Percentiles rank a stretch among this genome's conserved stretches.
Conservation (phyloP, 169 alveolate species). For the Eimeria zaria region DNA sequence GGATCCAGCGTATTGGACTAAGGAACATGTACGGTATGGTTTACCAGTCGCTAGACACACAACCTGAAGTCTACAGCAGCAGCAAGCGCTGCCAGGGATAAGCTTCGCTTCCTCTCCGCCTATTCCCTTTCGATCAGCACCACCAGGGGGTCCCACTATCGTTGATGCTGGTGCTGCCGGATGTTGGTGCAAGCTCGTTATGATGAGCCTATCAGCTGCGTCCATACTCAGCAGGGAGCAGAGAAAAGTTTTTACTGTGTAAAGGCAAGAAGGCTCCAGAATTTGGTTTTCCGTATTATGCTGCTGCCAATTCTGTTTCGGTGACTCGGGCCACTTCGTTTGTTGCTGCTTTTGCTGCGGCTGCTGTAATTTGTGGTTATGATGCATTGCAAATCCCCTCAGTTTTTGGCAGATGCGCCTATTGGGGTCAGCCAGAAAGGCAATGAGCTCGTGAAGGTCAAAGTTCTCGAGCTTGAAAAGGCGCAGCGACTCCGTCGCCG, state of each 20-base stretch:
- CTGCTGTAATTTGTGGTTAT: slow-evolving; percentile 28
- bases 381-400: slow-evolving; percentile 41
- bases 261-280: slow-evolving; percentile 60
- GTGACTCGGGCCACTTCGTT: background rate
- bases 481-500: slow-evolving; percentile 62
- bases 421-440: slow-evolving; percentile 38
- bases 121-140: background rate
- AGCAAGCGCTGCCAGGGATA: background rate
- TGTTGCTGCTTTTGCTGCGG: slow-evolving; percentile 50
- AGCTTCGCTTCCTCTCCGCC: background rate
- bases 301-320: background rate
- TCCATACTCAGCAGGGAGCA: slow-evolving; percentile 40
- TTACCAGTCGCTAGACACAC: slow-evolving; percentile 58
- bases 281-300: background rate
- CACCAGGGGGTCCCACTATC: background rate
- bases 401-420: slow-evolving; percentile 36
- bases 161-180: background rate
- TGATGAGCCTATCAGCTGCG: slow-evolving; percentile 29
- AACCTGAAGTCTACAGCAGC: slow-evolving; percentile 55
- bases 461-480: slow-evolving; percentile 39
- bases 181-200: slow-evolving; percentile 1
- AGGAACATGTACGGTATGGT: background rate
- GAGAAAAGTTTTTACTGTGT: background rate
- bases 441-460: slow-evolving; percentile 64
- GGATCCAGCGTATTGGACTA: background rate